A percentile compares a stretch with the other conserved stretches of the same genome.
Evolutionary conservation across 23 red algal genomes (phyloP).

Genomic region (Gracilaria gracilis): DNA sequence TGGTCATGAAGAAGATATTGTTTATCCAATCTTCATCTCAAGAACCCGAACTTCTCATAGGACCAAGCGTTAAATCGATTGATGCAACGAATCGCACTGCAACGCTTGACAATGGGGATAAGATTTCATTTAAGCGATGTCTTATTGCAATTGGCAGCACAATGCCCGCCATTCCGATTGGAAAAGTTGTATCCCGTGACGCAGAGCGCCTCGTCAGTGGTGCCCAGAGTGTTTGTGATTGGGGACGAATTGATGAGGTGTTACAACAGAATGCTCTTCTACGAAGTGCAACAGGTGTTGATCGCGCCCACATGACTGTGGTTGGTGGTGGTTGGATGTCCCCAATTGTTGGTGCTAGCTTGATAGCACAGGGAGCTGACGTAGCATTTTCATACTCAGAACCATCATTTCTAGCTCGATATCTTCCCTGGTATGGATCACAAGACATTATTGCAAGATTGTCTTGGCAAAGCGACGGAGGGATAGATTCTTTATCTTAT

Average conservation of each 20-base stretch:
- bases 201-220: slow-evolving; percentile 48
- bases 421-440: slow-evolving; percentile 54
- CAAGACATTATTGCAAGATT: slow-evolving; percentile 55
- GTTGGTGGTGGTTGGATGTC: slow-evolving; percentile 76
- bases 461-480: slow-evolving; percentile 55
- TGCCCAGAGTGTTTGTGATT: slow-evolving; percentile 44
- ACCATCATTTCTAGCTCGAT: slow-evolving; percentile 49
- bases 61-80: slow-evolving; percentile 56
- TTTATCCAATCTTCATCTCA: background rate
- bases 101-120: slow-evolving; percentile 37
- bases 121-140: slow-evolving; percentile 48
- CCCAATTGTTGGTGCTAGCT: slow-evolving; percentile 38
- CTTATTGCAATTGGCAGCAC: slow-evolving; percentile 62
- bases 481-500: slow-evolving; percentile 61
- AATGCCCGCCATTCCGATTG: slow-evolving; percentile 42
- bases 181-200: slow-evolving; percentile 57
- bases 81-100: slow-evolving; percentile 31
- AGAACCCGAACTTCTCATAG: slow-evolving; percentile 50
- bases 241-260: slow-evolving; percentile 45
- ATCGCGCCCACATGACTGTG: slow-evolving; percentile 53
- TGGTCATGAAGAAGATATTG: slow-evolving; percentile 7
- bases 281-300: background rate
- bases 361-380: slow-evolving; percentile 56
- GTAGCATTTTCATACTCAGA: slow-evolving; percentile 71
- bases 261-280: slow-evolving; percentile 6